Evolutionary conservation across 202 grass and related monocot species (phyloP), one percentile per base, ranked within the genome.

Genomic region (Eragrostis tef): DNA sequence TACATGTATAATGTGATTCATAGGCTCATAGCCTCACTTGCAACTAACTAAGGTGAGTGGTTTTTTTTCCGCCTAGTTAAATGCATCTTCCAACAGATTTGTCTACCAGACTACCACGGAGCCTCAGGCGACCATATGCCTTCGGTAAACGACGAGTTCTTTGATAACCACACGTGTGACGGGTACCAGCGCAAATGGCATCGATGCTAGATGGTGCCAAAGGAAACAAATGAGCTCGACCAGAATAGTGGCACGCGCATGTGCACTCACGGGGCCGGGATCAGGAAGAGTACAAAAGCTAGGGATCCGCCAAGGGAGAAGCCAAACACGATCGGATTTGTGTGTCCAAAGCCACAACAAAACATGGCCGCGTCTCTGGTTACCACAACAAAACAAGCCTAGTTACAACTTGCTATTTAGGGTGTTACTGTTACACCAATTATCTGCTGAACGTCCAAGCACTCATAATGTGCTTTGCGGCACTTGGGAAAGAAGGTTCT

Each of bases 241-340:
- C 27, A 48, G 60, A 51, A 15, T 51, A 65, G 27, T 52, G 17
- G 45, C 46, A 66, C 19, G 61, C 26, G n/a, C 77, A 54, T 52
- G 47, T 66, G 26, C 47, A 42, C 6, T 79, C 77, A 79, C 77
- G 61, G 44, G 57, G 6, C 17, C 62, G 13, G 50, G 20, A 13
- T 29, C 63, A 52, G 63, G 31, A 44, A 68, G 29, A 22, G 15
- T 67, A 79, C 77, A 79, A 79, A 79, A 54, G 8, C 47, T 52
- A 22, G 46, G 60, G 75, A 78, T 78, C 75, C 20, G 75, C 7
- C 62, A 15, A 7, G 48, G 17, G 29, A 67, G 19, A 20, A 20
- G 29, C 27, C 60, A 79, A 79, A 58, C 13, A 21, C 15, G 46
- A 45, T 41, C 0, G 29, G 62, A 53, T 67, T 67, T 19, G 1